Evolutionary conservation across 768 basidiomycete genomes (phyloP).

Genomic region (Royoungia palumana): DNA sequence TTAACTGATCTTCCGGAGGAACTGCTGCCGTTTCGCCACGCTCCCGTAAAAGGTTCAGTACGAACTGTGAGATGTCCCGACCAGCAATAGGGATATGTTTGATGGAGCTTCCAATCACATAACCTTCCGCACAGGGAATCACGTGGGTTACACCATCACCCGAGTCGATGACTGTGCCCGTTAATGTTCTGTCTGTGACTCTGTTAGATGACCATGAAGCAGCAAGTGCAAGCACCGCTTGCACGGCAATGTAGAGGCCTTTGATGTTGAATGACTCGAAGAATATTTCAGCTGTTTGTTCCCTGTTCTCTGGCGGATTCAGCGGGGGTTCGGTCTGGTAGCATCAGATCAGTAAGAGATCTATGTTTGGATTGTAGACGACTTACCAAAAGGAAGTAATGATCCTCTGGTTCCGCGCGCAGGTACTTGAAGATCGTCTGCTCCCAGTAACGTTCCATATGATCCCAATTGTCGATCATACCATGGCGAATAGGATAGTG

Average conservation of each 20-base stretch:
- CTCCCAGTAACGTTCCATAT: conserved; percentile 99
- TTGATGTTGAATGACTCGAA: conserved; percentile 99
- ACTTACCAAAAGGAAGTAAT: conserved; percentile 93
- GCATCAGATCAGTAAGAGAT: neutral
- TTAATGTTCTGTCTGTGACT: conserved; percentile 86
- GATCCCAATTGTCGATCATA: conserved; percentile 97
- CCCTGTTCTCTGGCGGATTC: conserved; percentile 97
- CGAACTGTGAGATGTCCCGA: conserved; percentile 95
- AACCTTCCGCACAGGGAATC: conserved; percentile 93
- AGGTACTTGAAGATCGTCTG: conserved; percentile 99
- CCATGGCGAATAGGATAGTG: conserved; percentile 98
- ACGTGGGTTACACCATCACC: conserved; percentile 99
- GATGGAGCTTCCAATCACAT: conserved; percentile 98
- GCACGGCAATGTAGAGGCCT: conserved; percentile 97
- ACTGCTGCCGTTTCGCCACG: conserved; percentile 88
- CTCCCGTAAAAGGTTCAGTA: conserved; percentile 92
- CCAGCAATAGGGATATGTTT: conserved; percentile 99
- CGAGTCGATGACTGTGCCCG: conserved; percentile 97
- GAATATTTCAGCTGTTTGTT: conserved; percentile 99
- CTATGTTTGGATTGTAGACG: neutral
- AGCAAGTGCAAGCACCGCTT: conserved; percentile 96
- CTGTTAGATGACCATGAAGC: conserved; percentile 95
- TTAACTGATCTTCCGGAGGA: conserved; percentile 92
- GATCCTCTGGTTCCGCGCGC: conserved; percentile 97
- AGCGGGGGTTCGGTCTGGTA: conserved; percentile 95